phyloP scores from a whole-genome alignment of 129 eudicot genomes.

The Arctium minus region DNA sequence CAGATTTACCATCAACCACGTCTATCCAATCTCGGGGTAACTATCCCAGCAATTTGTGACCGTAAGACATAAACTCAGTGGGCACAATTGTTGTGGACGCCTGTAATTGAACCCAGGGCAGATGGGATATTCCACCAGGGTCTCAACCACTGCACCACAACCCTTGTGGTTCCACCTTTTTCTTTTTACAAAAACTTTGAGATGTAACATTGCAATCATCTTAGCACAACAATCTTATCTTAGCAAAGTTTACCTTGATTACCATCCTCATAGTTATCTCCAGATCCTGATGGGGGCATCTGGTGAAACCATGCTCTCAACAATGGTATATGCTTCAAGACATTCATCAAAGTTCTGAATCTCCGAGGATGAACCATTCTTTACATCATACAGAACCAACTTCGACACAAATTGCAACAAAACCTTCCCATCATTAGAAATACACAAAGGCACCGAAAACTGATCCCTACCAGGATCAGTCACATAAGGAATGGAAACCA shows the following conservation, averaged over 20 bases:
- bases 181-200: neutral
- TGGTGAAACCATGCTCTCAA: constrained; percentile 62
- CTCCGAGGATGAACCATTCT: constrained; percentile 17
- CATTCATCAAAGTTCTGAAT: constrained; percentile 28
- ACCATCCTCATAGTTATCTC: constrained; percentile 19
- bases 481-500: constrained; percentile 42
- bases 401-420: constrained; percentile 26
- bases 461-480: constrained; percentile 23
- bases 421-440: constrained; percentile 42
- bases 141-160: neutral
- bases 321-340: constrained; percentile 30
- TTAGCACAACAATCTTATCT: neutral
- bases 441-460: constrained; percentile 32
- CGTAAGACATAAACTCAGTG: too few relatives aligned
- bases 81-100: too few relatives aligned
- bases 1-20: neutral
- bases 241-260: constrained; percentile 13
- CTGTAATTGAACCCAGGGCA: too few relatives aligned
- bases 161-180: neutral
- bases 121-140: too few relatives aligned
- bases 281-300: neutral
- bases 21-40: neutral
- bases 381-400: constrained; percentile 37
- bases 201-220: neutral
- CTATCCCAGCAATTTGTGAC: neutral